Conservation (phyloP, 208 protist species). For the Leptomonas pyrrhocoris region DNA sequence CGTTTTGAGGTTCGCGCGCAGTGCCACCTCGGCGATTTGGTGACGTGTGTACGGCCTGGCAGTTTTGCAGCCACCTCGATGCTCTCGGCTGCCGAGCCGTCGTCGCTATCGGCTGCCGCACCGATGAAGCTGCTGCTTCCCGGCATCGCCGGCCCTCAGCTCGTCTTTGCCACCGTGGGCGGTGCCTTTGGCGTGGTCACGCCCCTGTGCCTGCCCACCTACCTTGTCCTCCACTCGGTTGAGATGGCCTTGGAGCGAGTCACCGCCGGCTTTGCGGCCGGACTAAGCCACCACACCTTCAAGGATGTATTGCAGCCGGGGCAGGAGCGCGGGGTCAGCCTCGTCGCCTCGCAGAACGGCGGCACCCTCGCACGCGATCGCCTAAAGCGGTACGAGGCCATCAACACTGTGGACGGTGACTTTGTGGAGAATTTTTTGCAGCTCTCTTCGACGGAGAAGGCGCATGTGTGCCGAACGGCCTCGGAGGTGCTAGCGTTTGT, state of each 20-base stretch:
- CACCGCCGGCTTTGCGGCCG: slow-evolving; percentile 17
- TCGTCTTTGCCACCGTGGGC: slow-evolving; percentile 77
- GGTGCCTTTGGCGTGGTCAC: slow-evolving; percentile 79
- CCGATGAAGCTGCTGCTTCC: slow-evolving; percentile 22
- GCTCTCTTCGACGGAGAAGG: slow-evolving; percentile 10
- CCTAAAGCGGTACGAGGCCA: slow-evolving; percentile 10
- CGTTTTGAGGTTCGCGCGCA: slow-evolving; percentile 42
- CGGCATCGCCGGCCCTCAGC: slow-evolving; percentile 54
- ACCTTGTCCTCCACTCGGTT: slow-evolving; percentile 51
- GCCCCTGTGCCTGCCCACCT: slow-evolving; percentile 50
- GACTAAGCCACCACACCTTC: slow-evolving; percentile 51
- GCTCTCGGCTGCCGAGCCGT: not conserved
- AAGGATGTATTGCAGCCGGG: slow-evolving; percentile 52
- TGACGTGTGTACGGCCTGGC: slow-evolving; percentile 66
- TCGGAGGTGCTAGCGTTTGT: slow-evolving; percentile 8
- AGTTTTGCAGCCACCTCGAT: slow-evolving; percentile 57
- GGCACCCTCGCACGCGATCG: slow-evolving; percentile 20
- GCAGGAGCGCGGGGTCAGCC: slow-evolving; percentile 55
- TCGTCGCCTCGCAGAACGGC: slow-evolving; percentile 18
- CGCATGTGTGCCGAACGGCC: slow-evolving; percentile 18
- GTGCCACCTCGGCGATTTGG: slow-evolving; percentile 76
- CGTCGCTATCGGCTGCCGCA: not conserved
- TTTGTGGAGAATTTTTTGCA: slow-evolving; percentile 50
- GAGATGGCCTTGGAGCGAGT: slow-evolving; percentile 48
- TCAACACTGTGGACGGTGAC: slow-evolving; percentile 52